A percentile compares a stretch with the other conserved stretches of the same genome.
Evolutionary conservation across 2,329 filamentous ascomycete species (phyloP).

Genomic region (Mariannaea elegans): DNA sequence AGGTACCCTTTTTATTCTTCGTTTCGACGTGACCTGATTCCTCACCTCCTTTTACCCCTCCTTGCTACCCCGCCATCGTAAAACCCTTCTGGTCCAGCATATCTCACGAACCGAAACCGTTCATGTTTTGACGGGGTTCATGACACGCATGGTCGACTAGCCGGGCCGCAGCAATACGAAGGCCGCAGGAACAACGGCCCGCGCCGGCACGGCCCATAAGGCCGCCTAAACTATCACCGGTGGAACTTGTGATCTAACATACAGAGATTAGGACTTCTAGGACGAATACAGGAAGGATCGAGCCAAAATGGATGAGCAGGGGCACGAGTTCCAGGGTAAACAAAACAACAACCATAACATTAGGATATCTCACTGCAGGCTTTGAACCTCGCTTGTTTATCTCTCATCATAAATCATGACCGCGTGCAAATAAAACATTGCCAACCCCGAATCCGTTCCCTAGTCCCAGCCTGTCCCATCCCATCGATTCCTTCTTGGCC

Average conservation of each 20-base stretch:
- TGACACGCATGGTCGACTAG: slow-evolving; percentile 17
- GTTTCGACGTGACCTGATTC: not conserved
- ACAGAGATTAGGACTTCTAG: not conserved
- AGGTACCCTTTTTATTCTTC: too few species aligned
- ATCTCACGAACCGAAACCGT: slow-evolving; percentile 1
- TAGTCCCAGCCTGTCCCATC: not conserved
- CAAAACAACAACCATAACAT: slow-evolving; percentile 13
- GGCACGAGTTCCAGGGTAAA: not conserved
- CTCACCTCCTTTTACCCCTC: not conserved
- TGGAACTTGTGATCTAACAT: too few species aligned
- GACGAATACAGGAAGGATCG: not conserved
- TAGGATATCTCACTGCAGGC: slow-evolving; percentile 38
- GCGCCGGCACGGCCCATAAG: not conserved
- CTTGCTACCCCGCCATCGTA: not conserved
- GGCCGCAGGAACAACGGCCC: slow-evolving; percentile 12
- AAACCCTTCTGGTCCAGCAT: not conserved
- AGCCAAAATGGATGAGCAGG: not conserved
- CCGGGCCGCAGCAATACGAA: slow-evolving; percentile 11
- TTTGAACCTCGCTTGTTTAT: slow-evolving; percentile 35
- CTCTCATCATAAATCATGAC: slow-evolving; percentile 38
- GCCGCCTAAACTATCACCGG: slow-evolving; percentile 1
- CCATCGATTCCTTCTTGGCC: slow-evolving; percentile 11
- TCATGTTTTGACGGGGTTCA: slow-evolving; percentile 6
- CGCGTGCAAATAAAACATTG: slow-evolving; percentile 34
- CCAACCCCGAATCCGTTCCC: slow-evolving; percentile 17